Evolutionary conservation across 2,329 filamentous ascomycete species (phyloP), one percentile per base, ranked within the genome.

Genomic region (Neurospora sp.): DNA sequence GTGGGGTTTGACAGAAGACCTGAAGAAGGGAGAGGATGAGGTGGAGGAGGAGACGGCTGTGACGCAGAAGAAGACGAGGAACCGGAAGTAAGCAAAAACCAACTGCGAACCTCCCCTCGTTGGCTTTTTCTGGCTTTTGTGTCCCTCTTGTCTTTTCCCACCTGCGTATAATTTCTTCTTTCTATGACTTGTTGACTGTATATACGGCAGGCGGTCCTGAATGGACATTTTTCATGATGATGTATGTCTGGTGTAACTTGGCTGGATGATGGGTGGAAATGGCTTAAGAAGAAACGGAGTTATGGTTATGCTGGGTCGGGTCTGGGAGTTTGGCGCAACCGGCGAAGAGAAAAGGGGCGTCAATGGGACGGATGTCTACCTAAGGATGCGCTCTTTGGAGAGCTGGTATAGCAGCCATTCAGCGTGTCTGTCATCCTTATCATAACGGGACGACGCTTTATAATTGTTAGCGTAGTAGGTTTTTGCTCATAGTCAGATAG

Each of bases 1-100:
- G 80, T 95, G 92, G 91, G 87, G 87, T 0, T 79, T 96, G 67
- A 85, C 87, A 9, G 90, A 91, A 72, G 90, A 92, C 74, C 81
- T 95, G 8, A 90, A 92, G 78, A 96, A 96, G 81, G 92, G 92
- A 0, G 90, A 92, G 75, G 91, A 93, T 72, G 90, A 91, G 77
- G 92, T 95, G 76, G 92, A 96, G 77, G 92, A 95, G 77, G 91
- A 93, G 73, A 84, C 82, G 71, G 81, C 83, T 72, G 84, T 84
- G 73, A 81, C 85, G 68, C 84, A 85, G 68, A 89, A 89, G 81
- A 89, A 88, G 82, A 89, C 86, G 70, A 81, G 87, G 75, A 86
- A 85, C 73, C 83, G 87, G 70, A 84, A 85, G 75, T 84, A 79
- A 62, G 52, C 52, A 10, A 62, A 36, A 62, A 36, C 28, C 28